phyloP scores from a whole-genome alignment of 768 basidiomycete species.

The Phaffia australis region DNA sequence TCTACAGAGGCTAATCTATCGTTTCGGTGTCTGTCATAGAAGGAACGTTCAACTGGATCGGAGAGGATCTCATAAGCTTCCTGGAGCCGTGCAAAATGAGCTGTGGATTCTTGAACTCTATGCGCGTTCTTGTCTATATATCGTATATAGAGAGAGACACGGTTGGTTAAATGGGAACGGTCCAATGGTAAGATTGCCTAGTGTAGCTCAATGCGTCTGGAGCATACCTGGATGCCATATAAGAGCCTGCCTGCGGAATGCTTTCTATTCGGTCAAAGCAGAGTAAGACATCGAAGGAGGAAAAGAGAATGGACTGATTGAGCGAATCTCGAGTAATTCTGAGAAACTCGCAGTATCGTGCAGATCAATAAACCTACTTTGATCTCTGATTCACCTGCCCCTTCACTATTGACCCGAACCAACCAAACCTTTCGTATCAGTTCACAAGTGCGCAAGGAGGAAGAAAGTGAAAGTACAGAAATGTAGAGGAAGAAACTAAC shows the following conservation, averaged over 20 bases:
- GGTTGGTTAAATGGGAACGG: no score
- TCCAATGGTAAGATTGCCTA: no score
- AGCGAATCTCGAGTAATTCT: not conserved
- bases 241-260: constrained; percentile 74
- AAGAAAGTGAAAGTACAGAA: no score
- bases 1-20: constrained; percentile 49
- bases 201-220: not conserved
- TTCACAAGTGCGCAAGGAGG: no score
- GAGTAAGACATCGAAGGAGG: constrained; percentile 4
- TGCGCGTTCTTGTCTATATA: constrained; percentile 57
- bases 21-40: constrained; percentile 76
- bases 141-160: constrained; percentile 27
- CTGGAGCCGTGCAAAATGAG: constrained; percentile 75
- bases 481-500: no score
- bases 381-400: constrained; percentile 77
- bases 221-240: constrained; percentile 66
- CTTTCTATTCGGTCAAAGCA: constrained; percentile 44
- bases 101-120: constrained; percentile 73
- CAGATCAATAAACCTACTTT: constrained; percentile 46
- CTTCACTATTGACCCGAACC: constrained; percentile 41
- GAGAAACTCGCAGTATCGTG: not conserved
- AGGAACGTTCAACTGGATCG: constrained; percentile 78
- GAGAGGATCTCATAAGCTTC: constrained; percentile 67
- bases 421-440: no score
- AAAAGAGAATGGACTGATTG: not conserved